These are phyloP conservation scores for Colletotrichum higginsianum DNA, from an alignment of 2,329 filamentous ascomycete genomes.

Conservation along the genomic window DNA sequence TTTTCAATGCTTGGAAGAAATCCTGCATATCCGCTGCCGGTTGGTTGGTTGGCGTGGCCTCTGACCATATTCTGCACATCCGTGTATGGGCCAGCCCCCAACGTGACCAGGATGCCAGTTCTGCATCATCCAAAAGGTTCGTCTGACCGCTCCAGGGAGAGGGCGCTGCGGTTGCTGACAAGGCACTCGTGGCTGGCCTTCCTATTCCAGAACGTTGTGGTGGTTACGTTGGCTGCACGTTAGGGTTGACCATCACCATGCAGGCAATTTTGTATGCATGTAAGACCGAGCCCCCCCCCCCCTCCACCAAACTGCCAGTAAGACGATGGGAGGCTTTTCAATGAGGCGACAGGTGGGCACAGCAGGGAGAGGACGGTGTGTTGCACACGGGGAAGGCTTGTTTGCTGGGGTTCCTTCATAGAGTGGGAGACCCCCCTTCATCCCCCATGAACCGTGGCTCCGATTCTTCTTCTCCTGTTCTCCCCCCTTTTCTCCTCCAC, in stretches of 20 bases:
- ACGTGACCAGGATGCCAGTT: conserved; percentile 10
- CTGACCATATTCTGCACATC: neutral
- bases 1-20: neutral
- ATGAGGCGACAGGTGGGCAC: neutral
- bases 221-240: conserved; percentile 16
- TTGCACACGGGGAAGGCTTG: conserved; percentile 6
- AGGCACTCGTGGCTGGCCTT: conserved; percentile 12
- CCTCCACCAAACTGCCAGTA: conserved; percentile 6
- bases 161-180: neutral
- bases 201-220: conserved; percentile 23
- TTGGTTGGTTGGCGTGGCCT: neutral
- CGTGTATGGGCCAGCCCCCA: neutral
- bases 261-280: conserved; percentile 26
- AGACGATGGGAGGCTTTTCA: conserved; percentile 6
- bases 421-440: conserved; percentile 5
- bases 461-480: conserved; percentile 9
- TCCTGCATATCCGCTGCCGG: neutral
- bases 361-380: neutral
- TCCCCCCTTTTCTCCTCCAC: neutral
- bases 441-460: neutral
- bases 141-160: conserved; percentile 4
- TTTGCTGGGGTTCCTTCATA: conserved; percentile 18
- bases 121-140: conserved; percentile 6
- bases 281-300: conserved; percentile 28
- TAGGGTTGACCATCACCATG: conserved; percentile 8